phyloP scores from a whole-genome alignment of 78 protist genomes.

The Dictyostelium capitatum region DNA sequence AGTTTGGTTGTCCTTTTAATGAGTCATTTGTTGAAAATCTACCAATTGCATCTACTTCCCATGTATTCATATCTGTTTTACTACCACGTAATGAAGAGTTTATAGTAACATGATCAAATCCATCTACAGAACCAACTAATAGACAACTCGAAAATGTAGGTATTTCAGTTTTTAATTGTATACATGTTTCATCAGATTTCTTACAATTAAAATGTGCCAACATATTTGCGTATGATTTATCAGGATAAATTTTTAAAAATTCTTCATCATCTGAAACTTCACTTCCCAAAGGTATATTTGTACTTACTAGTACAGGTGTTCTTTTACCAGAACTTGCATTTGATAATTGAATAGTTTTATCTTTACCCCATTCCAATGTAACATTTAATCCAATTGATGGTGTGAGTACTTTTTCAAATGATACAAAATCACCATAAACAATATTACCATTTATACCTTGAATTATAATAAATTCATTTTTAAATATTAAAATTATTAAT shows the following conservation, averaged over 20 bases:
- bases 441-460: not conserved
- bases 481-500: not conserved
- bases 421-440: not conserved
- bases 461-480: not conserved
- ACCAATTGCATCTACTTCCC: not conserved
- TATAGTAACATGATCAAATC: slow-evolving; percentile 21
- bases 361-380: not conserved
- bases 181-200: slow-evolving; percentile 1
- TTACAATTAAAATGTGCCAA: slow-evolving; percentile 54
- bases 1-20: not conserved
- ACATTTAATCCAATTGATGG: not conserved
- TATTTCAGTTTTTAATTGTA: not conserved
- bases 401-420: slow-evolving; percentile 13
- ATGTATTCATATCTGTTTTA: not conserved
- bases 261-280: not conserved
- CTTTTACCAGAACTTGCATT: not conserved
- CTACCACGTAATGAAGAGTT: not conserved
- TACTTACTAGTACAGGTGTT: not conserved
- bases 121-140: slow-evolving; percentile 37
- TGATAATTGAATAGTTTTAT: not conserved
- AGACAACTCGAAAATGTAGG: not conserved
- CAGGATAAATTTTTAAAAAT: not conserved
- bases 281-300: not conserved
- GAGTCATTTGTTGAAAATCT: not conserved
- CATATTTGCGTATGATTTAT: not conserved